Evolutionary conservation across 2,329 filamentous ascomycete species (phyloP), one percentile per base, ranked within the genome.

Genomic region (Neofusicoccum parvum): DNA sequence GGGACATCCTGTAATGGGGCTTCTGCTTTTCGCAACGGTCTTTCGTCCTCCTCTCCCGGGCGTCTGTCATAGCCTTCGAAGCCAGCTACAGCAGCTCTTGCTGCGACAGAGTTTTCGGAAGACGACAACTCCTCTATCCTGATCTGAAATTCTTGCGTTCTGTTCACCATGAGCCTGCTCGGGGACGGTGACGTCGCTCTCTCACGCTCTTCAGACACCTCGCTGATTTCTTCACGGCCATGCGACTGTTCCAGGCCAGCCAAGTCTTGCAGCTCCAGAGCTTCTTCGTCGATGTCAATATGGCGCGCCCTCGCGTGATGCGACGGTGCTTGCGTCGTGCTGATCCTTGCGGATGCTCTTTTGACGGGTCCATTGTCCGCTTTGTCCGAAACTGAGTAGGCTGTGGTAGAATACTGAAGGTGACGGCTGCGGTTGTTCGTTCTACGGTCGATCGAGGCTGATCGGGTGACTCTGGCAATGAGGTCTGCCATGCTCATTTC

Each of bases 401-500:
- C 27, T 12, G 49, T 36, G 23, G 49, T 51, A 23, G 49, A 51
- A 14, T 51, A 51, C 10, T 36, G 49, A 17, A 51, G 49, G 12
- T 51, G 49, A 1, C 49, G 49, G 15, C 27, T 51, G 49, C 23
- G 49, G 15, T 51, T 51, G 49, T 51, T 51, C 9, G 20, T n/a
- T 36, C 49, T 51, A 6, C 49, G 49, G 9, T 51, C 49, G n/a
- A 51, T 51, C 12, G 49, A 51, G 5, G 23, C 27, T 32, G 54
- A 59, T 5, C 54, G 39, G 7, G 10, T 45, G 75, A 75, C 54
- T 5, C 39, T 59, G 39, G 54, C 54, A 64, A 81, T 78, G 7
- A 81, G 73, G 1, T 76, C 75, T 6, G 79, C 78, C 78, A 81
- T 80, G 66, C 73, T 74, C 77, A 81, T 78, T 70, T 81, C 79